phyloP scores from a whole-genome alignment of 148 eudicot genomes.

The Persicaria tinctoria region DNA sequence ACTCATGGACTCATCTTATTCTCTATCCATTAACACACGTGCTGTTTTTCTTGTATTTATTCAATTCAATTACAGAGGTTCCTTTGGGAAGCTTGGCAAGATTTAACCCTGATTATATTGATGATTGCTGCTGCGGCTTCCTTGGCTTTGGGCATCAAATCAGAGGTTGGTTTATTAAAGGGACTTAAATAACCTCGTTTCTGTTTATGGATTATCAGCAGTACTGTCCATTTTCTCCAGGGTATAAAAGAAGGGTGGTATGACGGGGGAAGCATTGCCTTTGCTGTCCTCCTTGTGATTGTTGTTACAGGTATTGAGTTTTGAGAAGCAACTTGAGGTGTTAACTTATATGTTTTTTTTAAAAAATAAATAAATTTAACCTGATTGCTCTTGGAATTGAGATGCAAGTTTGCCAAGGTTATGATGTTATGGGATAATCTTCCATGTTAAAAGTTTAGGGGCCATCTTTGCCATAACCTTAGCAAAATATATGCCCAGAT shows the following conservation, averaged over 20 bases:
- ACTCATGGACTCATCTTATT: background rate
- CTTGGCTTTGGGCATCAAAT: constrained; percentile 80
- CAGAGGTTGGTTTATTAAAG: constrained; percentile 54
- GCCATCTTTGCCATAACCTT: no score
- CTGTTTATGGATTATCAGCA: background rate
- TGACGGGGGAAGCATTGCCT: constrained; percentile 94
- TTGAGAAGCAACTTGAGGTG: constrained; percentile 12
- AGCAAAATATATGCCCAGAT: background rate
- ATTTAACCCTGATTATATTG: constrained; percentile 80
- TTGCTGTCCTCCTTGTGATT: constrained; percentile 87
- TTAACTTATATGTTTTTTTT: background rate
- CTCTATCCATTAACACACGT: background rate
- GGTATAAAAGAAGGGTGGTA: constrained; percentile 97
- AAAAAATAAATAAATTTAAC: no score
- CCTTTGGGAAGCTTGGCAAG: constrained; percentile 90
- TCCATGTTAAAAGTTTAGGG: no score
- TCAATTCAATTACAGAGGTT: constrained; percentile 38
- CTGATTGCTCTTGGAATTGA: background rate
- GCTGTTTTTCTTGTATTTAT: background rate
- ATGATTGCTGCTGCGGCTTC: constrained; percentile 96
- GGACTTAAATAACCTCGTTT: background rate
- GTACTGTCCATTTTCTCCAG: constrained; percentile 24
- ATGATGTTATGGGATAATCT: background rate
- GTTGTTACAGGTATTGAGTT: constrained; percentile 64
- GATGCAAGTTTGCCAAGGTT: background rate